Evolutionary conservation across 2,329 filamentous ascomycete species (phyloP).

Genomic region (Verticillium isaacii): DNA sequence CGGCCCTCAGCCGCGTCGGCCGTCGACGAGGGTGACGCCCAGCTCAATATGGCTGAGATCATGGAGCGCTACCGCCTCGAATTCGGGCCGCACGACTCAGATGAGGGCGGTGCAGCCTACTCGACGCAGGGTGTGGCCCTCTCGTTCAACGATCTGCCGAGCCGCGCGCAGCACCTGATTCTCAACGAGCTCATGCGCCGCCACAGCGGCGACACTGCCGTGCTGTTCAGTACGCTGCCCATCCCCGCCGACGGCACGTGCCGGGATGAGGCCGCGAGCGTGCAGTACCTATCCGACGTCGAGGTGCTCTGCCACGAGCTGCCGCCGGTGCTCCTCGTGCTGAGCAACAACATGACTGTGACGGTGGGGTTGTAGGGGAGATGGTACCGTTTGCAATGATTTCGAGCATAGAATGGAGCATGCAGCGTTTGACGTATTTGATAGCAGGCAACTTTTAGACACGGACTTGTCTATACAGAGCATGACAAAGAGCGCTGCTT

Average conservation of each 20-base stretch:
- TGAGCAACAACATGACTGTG: constrained; percentile 88
- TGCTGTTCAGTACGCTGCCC: constrained; percentile 78
- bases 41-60: constrained; percentile 39
- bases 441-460: background rate
- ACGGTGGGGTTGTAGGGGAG: constrained; percentile 62
- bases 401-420: background rate
- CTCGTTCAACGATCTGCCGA: constrained; percentile 82
- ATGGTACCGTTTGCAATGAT: background rate
- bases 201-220: constrained; percentile 66
- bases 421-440: background rate
- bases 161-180: constrained; percentile 79
- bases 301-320: constrained; percentile 73
- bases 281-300: constrained; percentile 71
- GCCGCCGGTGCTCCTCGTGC: constrained; percentile 71
- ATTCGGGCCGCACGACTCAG: constrained; percentile 15
- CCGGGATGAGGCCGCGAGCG: constrained; percentile 62
- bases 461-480: background rate
- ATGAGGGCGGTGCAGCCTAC: constrained; percentile 36
- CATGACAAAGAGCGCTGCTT: background rate
- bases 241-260: constrained; percentile 75
- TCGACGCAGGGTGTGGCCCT: constrained; percentile 62
- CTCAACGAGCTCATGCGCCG: constrained; percentile 76
- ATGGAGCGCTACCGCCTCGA: constrained; percentile 31
- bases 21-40: constrained; percentile 25
- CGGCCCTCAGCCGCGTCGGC: constrained; percentile 29